Conservation (phyloP, 2,329 filamentous ascomycete species). For the Leptographium radiaticola region DNA sequence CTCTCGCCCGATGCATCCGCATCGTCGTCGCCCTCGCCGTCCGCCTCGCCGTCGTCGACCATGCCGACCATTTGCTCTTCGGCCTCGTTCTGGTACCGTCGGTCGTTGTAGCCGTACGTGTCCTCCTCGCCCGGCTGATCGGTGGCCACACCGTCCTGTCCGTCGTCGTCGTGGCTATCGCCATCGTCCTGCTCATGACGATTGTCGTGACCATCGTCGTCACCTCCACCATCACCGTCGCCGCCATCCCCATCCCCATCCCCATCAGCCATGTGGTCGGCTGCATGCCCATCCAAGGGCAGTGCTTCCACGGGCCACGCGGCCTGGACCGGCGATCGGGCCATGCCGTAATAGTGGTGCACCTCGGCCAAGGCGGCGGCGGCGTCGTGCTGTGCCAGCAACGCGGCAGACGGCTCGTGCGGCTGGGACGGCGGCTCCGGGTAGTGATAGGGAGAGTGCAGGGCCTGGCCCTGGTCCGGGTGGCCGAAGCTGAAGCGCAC, state of each 20-base stretch:
- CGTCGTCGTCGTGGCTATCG: neutral
- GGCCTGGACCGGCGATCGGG: neutral
- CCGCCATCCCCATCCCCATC: too few relatives aligned
- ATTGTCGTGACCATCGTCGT: too few relatives aligned
- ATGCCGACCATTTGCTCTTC: conserved; percentile 17
- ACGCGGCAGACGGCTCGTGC: neutral
- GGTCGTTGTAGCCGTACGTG: conserved; percentile 12
- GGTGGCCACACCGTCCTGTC: neutral
- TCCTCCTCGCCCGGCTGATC: conserved; percentile 13
- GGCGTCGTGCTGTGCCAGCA: neutral
- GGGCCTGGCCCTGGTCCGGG: neutral
- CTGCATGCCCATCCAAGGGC: conserved; percentile 1
- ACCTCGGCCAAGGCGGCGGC: neutral
- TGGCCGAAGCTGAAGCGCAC: conserved; percentile 9
- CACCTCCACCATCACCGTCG: too few relatives aligned
- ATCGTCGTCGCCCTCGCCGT: conserved; percentile 4
- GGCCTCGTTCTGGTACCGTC: conserved; percentile 16
- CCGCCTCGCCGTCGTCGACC: conserved; percentile 13
- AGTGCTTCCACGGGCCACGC: conserved; percentile 8
- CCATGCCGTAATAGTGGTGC: neutral
- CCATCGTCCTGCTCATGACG: too few relatives aligned
- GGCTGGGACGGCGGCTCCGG: conserved; percentile 8
- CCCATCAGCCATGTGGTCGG: neutral
- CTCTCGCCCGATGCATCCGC: conserved; percentile 14
- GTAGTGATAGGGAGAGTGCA: conserved; percentile 5